These are phyloP conservation scores for Hyaloscypha variabilis DNA, from an alignment of 495 filamentous ascomycete genomes.

Conservation along the genomic window DNA sequence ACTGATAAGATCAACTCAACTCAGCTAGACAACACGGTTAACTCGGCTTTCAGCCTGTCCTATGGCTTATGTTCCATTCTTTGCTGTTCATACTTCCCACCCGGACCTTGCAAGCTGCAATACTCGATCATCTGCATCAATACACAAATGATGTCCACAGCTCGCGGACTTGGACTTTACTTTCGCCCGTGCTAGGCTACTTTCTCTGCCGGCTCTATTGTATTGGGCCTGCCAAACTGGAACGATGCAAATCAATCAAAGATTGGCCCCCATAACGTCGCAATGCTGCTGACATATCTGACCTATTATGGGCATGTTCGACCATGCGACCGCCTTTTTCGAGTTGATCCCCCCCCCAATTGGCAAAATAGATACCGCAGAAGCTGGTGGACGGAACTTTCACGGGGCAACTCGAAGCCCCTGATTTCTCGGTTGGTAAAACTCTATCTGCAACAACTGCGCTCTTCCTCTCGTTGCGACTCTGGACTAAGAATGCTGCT, in stretches of 20 bases:
- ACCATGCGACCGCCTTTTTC: no score
- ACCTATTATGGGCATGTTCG: background rate
- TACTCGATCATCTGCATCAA: background rate
- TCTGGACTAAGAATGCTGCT: background rate
- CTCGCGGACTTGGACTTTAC: background rate
- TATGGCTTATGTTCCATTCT: background rate
- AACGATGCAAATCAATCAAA: background rate
- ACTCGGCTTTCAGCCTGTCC: background rate
- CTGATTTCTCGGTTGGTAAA: background rate
- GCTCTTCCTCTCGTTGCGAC: background rate
- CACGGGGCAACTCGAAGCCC: no score
- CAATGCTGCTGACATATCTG: slow-evolving; percentile 6
- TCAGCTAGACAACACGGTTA: background rate
- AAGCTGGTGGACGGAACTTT: background rate
- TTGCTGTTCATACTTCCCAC: background rate
- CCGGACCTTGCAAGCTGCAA: background rate
- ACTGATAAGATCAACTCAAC: background rate
- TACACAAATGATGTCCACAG: background rate
- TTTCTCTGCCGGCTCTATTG: background rate
- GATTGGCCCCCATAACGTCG: background rate
- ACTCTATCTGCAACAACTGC: background rate
- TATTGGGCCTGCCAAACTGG: background rate
- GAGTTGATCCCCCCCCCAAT: background rate
- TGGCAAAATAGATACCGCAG: background rate
- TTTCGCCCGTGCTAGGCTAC: background rate